Evolutionary conservation across 164 flowering plant genomes (phyloP).

Genomic region (Annona squamosa): DNA sequence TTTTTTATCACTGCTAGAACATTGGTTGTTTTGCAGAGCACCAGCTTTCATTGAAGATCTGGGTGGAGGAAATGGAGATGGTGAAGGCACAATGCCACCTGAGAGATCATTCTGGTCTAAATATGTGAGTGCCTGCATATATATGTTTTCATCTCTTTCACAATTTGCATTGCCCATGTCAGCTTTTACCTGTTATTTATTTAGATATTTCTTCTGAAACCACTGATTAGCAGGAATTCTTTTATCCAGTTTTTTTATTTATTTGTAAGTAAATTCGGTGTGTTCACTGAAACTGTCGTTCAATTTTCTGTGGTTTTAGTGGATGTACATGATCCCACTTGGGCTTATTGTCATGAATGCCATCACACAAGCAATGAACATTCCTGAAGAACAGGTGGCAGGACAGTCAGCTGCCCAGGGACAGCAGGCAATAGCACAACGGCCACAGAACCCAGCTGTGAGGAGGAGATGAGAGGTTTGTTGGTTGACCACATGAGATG

Average conservation of each 20-base stretch:
- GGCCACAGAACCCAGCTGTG: slow-evolving; percentile 48
- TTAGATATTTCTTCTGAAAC: too few species aligned
- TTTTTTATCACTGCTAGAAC: not conserved
- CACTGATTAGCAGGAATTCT: not conserved
- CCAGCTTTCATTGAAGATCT: slow-evolving; percentile 72
- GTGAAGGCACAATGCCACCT: slow-evolving; percentile 54
- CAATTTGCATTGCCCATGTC: not conserved
- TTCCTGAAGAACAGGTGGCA: slow-evolving; percentile 76
- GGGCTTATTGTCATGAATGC: slow-evolving; percentile 92
- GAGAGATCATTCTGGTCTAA: slow-evolving; percentile 96
- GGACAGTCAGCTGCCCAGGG: slow-evolving; percentile 47
- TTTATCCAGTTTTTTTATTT: not conserved
- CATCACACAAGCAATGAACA: slow-evolving; percentile 92
- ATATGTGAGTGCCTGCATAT: slow-evolving; percentile 58
- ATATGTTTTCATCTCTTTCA: slow-evolving; percentile 1
- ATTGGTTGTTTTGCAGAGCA: slow-evolving; percentile 40
- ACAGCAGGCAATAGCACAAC: slow-evolving; percentile 39
- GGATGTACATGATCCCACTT: slow-evolving; percentile 95
- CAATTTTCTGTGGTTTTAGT: slow-evolving; percentile 36
- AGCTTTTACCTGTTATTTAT: not conserved
- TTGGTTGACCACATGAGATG: not conserved
- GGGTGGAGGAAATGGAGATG: slow-evolving; percentile 60
- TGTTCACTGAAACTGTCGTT: not conserved
- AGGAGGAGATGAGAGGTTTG: slow-evolving; percentile 53
- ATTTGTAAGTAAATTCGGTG: not conserved